Conservation (phyloP, 1,139 yeast species). For the Hyphopichia buzzinii region DNA sequence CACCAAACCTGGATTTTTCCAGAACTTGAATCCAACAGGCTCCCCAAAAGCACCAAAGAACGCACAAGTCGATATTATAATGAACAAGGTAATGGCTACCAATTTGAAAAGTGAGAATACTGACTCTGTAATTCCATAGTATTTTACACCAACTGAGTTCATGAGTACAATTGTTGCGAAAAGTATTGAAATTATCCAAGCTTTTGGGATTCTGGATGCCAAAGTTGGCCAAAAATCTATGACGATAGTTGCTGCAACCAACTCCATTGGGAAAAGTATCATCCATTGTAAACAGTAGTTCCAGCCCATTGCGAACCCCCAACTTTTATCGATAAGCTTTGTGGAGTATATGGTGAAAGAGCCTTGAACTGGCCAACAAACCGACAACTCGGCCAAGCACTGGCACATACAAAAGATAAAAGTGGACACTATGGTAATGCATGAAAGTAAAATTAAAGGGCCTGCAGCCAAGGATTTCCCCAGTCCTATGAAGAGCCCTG, state of each 20-base stretch:
- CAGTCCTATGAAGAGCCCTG: conserved; percentile 14
- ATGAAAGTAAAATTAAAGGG: conserved; percentile 2
- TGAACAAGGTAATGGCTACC: conserved; percentile 18
- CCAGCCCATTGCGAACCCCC: conserved; percentile 27
- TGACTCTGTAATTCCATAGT: conserved; percentile 44
- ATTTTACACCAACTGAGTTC: conserved; percentile 21
- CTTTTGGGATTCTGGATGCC: conserved; percentile 13
- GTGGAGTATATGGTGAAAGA: conserved; percentile 20
- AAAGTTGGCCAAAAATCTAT: conserved; percentile 19
- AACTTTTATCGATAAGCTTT: conserved; percentile 20
- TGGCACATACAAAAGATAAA: conserved; percentile 22
- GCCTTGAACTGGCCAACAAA: conserved; percentile 20
- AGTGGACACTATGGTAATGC: conserved; percentile 11
- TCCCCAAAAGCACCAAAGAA: conserved; percentile 55
- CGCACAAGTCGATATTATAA: conserved; percentile 21
- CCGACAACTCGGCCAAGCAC: conserved; percentile 22
- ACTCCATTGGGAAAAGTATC: conserved; percentile 21
- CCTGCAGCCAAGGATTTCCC: conserved; percentile 12
- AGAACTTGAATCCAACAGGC: conserved; percentile 63
- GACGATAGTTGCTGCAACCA: conserved; percentile 22
- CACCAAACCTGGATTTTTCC: conserved; percentile 60
- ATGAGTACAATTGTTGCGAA: conserved; percentile 15
- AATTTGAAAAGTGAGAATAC: conserved; percentile 55
- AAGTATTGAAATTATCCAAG: conserved; percentile 17
- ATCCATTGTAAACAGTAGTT: conserved; percentile 23